Percentiles rank a stretch among this genome's conserved stretches.
Conservation (phyloP, 2,329 filamentous ascomycete genomes). For the Diaporthe helianthi region DNA sequence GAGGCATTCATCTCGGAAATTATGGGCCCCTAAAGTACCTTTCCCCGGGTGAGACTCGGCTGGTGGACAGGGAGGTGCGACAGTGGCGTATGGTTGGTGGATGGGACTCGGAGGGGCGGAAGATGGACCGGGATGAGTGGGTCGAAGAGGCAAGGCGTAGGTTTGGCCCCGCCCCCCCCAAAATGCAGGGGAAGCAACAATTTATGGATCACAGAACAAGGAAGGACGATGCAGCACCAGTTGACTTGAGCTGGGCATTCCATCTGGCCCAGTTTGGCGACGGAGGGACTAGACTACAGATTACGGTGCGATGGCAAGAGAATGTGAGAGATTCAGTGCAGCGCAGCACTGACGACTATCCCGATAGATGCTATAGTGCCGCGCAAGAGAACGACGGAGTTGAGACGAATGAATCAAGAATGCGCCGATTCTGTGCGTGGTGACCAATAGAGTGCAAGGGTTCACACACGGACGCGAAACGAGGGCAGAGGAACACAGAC, state of each 20-base stretch:
- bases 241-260: too few species aligned
- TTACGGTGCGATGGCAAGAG: not conserved
- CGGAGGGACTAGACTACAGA: not conserved
- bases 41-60: constrained; percentile 29
- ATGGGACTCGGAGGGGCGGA: constrained; percentile 7
- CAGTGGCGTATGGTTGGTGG: constrained; percentile 27
- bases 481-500: not conserved
- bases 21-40: not conserved
- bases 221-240: constrained; percentile 25
- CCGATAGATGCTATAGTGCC: not conserved
- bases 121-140: constrained; percentile 26
- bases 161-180: constrained; percentile 25
- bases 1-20: constrained; percentile 3
- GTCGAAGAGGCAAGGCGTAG: constrained; percentile 17
- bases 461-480: constrained; percentile 2
- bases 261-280: not conserved
- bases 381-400: not conserved
- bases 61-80: constrained; percentile 30
- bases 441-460: not conserved
- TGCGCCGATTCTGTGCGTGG: not conserved
- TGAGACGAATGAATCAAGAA: not conserved
- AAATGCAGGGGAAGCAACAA: constrained; percentile 25
- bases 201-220: constrained; percentile 21
- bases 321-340: not conserved
- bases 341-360: not conserved